A percentile compares a stretch with the other conserved stretches of the same genome.
These are phyloP conservation scores for Aphanocladium album DNA, from an alignment of 2,329 filamentous ascomycete genomes.

Conservation along the genomic window DNA sequence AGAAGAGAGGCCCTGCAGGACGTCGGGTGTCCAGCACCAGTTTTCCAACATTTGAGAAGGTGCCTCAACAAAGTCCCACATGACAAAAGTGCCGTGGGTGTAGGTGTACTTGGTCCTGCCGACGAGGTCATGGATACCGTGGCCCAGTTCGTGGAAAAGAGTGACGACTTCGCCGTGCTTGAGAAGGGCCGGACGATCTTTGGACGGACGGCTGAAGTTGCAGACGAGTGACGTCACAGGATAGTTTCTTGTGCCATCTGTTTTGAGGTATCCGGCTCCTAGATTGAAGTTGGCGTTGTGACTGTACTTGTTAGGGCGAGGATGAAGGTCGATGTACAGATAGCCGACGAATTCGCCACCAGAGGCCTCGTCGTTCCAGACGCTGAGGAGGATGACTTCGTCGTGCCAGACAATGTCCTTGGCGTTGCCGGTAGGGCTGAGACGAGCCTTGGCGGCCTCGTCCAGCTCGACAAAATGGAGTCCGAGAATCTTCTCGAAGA, in stretches of 20 bases:
- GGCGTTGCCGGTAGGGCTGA: slow-evolving; percentile 63
- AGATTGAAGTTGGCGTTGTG: slow-evolving; percentile 83
- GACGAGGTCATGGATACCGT: slow-evolving; percentile 66
- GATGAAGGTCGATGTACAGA: slow-evolving; percentile 76
- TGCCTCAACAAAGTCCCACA: slow-evolving; percentile 66
- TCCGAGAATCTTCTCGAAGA: slow-evolving; percentile 79
- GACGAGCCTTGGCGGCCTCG: slow-evolving; percentile 56
- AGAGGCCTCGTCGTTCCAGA: slow-evolving; percentile 71
- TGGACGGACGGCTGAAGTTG: slow-evolving; percentile 78
- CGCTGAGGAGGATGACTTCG: slow-evolving; percentile 76
- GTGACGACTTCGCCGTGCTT: slow-evolving; percentile 82
- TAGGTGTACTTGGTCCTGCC: slow-evolving; percentile 57
- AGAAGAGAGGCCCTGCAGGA: slow-evolving; percentile 61
- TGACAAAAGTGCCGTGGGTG: slow-evolving; percentile 63
- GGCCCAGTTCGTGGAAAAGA: slow-evolving; percentile 72
- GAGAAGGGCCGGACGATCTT: slow-evolving; percentile 69
- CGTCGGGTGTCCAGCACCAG: slow-evolving; percentile 66
- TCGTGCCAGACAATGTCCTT: slow-evolving; percentile 76
- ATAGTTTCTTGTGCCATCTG: slow-evolving; percentile 66
- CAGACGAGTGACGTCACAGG: slow-evolving; percentile 76
- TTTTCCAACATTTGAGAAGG: slow-evolving; percentile 71
- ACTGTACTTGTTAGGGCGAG: slow-evolving; percentile 75
- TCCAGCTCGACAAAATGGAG: slow-evolving; percentile 71
- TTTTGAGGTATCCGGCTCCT: slow-evolving; percentile 63
- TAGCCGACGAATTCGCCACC: slow-evolving; percentile 74